phyloP scores from a whole-genome alignment of 2,329 filamentous ascomycete species.

The Fusarium sp. region DNA sequence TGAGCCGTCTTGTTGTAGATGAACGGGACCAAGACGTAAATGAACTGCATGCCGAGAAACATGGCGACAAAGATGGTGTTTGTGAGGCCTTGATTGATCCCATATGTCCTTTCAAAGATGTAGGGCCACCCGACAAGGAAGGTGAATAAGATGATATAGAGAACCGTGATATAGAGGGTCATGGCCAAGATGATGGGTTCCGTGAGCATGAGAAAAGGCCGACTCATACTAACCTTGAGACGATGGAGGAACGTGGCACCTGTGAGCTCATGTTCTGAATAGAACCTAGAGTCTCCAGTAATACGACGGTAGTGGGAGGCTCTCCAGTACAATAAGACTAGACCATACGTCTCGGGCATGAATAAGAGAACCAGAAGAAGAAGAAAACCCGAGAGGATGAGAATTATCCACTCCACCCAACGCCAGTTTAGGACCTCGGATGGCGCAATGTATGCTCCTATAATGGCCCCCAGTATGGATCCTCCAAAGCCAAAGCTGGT shows the following conservation, averaged over 20 bases:
- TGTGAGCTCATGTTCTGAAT: slow-evolving; percentile 72
- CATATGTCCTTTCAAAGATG: slow-evolving; percentile 59
- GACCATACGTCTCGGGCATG: slow-evolving; percentile 74
- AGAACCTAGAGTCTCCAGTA: slow-evolving; percentile 70
- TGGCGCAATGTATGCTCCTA: slow-evolving; percentile 73
- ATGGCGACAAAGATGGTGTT: slow-evolving; percentile 58
- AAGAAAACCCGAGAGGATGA: slow-evolving; percentile 70
- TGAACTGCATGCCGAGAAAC: slow-evolving; percentile 52
- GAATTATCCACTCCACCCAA: slow-evolving; percentile 72
- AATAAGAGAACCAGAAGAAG: slow-evolving; percentile 66
- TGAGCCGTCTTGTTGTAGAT: slow-evolving; percentile 46
- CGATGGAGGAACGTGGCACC: slow-evolving; percentile 62
- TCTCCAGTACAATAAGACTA: slow-evolving; percentile 68
- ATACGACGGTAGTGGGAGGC: slow-evolving; percentile 68
- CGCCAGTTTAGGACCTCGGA: slow-evolving; percentile 62
- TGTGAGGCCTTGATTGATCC: slow-evolving; percentile 53
- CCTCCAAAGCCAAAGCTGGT: slow-evolving; percentile 56
- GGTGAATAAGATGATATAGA: slow-evolving; percentile 65
- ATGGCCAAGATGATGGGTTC: slow-evolving; percentile 56
- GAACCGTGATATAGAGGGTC: slow-evolving; percentile 61
- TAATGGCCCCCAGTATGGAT: slow-evolving; percentile 51
- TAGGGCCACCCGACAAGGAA: slow-evolving; percentile 62
- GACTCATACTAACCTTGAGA: slow-evolving; percentile 55
- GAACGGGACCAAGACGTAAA: slow-evolving; percentile 46
- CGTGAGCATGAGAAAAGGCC: slow-evolving; percentile 53